Evolutionary conservation across 148 eudicot genomes (phyloP).

Genomic region (Pharnaceum exiguum): DNA sequence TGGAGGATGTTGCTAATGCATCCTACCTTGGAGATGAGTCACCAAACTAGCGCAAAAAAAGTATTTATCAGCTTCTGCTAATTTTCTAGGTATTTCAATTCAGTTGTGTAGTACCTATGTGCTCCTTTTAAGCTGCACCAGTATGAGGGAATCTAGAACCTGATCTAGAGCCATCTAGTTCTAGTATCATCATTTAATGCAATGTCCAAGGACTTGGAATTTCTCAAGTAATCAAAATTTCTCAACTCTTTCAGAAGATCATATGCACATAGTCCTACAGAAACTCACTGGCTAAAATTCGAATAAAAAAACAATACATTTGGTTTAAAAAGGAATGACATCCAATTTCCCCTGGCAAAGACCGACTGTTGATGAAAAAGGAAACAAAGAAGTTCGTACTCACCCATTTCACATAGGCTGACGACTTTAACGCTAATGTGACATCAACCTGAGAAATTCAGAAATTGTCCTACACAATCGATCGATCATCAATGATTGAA

Average conservation of each 20-base stretch:
- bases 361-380: neutral
- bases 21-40: slow-evolving; percentile 36
- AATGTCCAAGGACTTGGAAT: too few relatives aligned
- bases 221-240: too few relatives aligned
- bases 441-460: neutral
- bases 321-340: neutral
- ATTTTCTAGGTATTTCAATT: too few relatives aligned
- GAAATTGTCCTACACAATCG: neutral
- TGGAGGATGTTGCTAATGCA: slow-evolving; percentile 55
- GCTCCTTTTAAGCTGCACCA: too few relatives aligned
- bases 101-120: too few relatives aligned
- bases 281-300: too few relatives aligned
- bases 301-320: too few relatives aligned
- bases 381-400: neutral
- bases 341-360: neutral
- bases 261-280: too few relatives aligned
- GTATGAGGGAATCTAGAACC: too few relatives aligned
- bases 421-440: neutral
- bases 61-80: slow-evolving; percentile 12
- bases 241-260: too few relatives aligned
- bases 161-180: too few relatives aligned
- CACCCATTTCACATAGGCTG: slow-evolving; percentile 8
- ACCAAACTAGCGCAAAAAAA: slow-evolving; percentile 30
- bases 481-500: neutral
- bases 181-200: too few relatives aligned